Conservation (phyloP, 495 filamentous ascomycete genomes). For the Talaromyces proteolyticus region DNA sequence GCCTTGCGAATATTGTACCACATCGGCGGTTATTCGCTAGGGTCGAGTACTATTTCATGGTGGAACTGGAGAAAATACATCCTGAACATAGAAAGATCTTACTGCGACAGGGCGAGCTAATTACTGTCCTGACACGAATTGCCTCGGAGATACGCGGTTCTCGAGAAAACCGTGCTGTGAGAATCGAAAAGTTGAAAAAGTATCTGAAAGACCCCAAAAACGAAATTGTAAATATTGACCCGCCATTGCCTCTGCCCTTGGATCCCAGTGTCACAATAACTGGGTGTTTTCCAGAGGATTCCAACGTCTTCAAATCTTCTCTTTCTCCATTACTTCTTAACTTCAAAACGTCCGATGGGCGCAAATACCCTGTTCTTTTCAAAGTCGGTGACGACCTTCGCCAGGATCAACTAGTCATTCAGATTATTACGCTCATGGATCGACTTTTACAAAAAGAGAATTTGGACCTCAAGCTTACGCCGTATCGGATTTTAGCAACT, state of each 20-base stretch:
- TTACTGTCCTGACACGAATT: conserved; percentile 81
- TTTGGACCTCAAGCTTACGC: conserved; percentile 88
- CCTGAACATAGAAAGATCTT: conserved; percentile 68
- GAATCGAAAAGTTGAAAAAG: conserved; percentile 76
- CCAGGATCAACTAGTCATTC: conserved; percentile 96
- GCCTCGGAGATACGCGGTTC: conserved; percentile 84
- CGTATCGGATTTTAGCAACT: conserved; percentile 94
- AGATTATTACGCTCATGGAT: conserved; percentile 98
- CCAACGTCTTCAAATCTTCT: conserved; percentile 91
- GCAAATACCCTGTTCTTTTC: conserved; percentile 87
- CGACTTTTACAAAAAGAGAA: conserved; percentile 94
- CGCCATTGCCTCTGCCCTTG: conserved; percentile 81
- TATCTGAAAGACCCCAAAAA: conserved; percentile 85
- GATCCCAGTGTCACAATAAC: conserved; percentile 76
- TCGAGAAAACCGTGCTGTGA: conserved; percentile 67
- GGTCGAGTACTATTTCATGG: conserved; percentile 94
- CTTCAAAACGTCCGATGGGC: conserved; percentile 72
- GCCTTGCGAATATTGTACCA: conserved; percentile 58
- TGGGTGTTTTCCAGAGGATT: conserved; percentile 77
- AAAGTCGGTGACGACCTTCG: conserved; percentile 96
- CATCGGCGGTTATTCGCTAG: conserved; percentile 82
- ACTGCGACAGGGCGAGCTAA: conserved; percentile 81
- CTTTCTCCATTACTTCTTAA: conserved; percentile 85
- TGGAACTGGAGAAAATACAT: conserved; percentile 56
- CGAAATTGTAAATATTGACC: conserved; percentile 74